Base-by-base conservation (phyloP, 1,284 basidiomycete species). In the Mycena sp. region DNA sequence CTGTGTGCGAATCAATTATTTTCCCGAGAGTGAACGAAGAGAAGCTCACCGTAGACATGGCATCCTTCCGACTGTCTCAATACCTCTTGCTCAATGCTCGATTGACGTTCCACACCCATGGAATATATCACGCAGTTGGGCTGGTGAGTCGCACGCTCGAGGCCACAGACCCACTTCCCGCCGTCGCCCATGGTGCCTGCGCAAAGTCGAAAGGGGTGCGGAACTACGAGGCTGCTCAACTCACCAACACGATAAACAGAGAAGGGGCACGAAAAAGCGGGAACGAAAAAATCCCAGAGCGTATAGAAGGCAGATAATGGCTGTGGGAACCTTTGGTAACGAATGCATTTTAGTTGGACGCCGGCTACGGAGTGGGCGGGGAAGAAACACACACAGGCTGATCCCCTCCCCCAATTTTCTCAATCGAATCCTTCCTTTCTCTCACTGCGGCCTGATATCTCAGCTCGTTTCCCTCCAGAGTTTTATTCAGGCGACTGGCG, bases 151-250 rank as follows among this genome's bases (percentile, higher is more conserved):
- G 54, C 61, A 23, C 64, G 64, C 46, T 60, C 46, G 14, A 66
- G 46, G 10, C 64, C 64, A 37, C 64, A 66, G 7, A 66, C 52
- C 56, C 57, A 66, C 56, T 66, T 62, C 23, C 63, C 63, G 6
- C 63, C 63, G 23, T 65, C 63, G 30, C 58, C 63, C 48, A 65
- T 44, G 6, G 58, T 61, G 17, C 62, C 62, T 59, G 43, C n/a
- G 6, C n/a, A 23, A 25, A 21, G 26, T 25, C 17, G n/a, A 30
- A 21, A 45, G 30, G 21, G 2, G 26, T 5, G n/a, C 30, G 14
- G n/a, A 41, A 21, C 4, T 23, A 28, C 16, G 10, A n/a, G 11
- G 3, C 23, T 26, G 3, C 10, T 4, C 6, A 2, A 37, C 57
- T 14, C 35, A 49, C 63, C 60, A 41, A 65, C 64, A 19, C 55